Evolutionary conservation across 352 stramenopile species (phyloP).

Genomic region (Halophytophthora polymorphica): DNA sequence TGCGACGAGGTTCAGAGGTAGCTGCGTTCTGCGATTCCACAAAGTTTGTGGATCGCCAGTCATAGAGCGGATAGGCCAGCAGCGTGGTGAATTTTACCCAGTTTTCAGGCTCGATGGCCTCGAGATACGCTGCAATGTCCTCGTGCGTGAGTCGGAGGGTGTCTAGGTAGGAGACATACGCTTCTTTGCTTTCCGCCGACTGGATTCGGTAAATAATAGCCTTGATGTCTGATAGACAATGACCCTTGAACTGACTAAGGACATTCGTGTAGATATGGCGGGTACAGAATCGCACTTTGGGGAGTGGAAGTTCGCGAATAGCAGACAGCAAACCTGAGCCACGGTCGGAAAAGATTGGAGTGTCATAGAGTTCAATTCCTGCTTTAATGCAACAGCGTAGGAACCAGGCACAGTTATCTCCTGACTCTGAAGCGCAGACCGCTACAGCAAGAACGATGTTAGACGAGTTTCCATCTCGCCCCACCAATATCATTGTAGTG

Average conservation of each 20-base stretch:
- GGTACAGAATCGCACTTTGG: constrained; percentile 13
- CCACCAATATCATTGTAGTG: constrained; percentile 10
- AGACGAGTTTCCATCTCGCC: constrained; percentile 5
- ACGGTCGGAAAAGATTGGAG: constrained; percentile 13
- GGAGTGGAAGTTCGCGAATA: neutral
- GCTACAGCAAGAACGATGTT: constrained; percentile 13
- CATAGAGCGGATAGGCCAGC: constrained; percentile 6
- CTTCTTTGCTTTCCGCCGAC: constrained; percentile 1
- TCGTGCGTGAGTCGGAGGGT: neutral
- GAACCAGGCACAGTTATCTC: constrained; percentile 12
- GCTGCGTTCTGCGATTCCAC: constrained; percentile 12
- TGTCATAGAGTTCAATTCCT: constrained; percentile 1
- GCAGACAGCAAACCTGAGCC: constrained; percentile 2
- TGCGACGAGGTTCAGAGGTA: neutral
- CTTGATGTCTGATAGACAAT: constrained; percentile 2
- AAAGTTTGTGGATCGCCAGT: constrained; percentile 21
- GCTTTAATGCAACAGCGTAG: neutral
- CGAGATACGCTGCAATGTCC: constrained; percentile 7
- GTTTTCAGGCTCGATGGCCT: constrained; percentile 2
- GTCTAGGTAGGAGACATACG: constrained; percentile 7
- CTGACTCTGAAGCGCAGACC: constrained; percentile 4
- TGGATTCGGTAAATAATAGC: constrained; percentile 11
- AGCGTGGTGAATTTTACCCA: constrained; percentile 18
- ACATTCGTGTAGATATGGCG: constrained; percentile 13
- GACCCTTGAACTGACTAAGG: constrained; percentile 2